Percentiles rank a stretch among this genome's conserved stretches.
Evolutionary conservation across 2,329 filamentous ascomycete genomes (phyloP).

Genomic region (Colletotrichum tanaceti): DNA sequence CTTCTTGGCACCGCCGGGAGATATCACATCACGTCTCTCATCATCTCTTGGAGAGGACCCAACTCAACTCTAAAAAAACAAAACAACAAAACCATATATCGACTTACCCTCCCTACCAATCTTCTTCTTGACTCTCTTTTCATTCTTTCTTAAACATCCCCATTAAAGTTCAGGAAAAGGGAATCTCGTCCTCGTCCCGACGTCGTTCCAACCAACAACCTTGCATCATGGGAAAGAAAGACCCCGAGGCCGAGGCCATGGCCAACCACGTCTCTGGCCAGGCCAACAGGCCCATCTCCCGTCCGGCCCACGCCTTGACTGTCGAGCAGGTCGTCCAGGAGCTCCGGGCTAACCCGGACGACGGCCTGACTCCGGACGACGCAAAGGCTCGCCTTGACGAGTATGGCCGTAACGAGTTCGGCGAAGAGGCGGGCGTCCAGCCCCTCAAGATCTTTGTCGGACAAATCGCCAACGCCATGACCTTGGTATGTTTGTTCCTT

Average conservation of each 20-base stretch:
- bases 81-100: neutral
- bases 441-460: conserved; percentile 72
- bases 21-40: neutral
- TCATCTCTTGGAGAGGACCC: neutral
- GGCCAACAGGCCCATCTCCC: conserved; percentile 63
- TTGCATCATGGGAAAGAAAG: conserved; percentile 44
- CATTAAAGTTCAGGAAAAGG: no score
- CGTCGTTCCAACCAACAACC: neutral
- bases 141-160: neutral
- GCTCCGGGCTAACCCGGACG: conserved; percentile 64
- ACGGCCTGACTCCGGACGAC: conserved; percentile 67
- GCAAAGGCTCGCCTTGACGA: conserved; percentile 65
- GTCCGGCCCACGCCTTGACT: conserved; percentile 72
- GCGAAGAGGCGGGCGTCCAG: conserved; percentile 69
- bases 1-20: conserved; percentile 27
- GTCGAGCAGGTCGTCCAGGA: conserved; percentile 64
- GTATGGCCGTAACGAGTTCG: conserved; percentile 72
- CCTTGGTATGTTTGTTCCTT: conserved; percentile 60
- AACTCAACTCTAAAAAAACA: no score
- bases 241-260: conserved; percentile 41
- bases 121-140: neutral
- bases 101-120: neutral
- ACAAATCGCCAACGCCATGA: conserved; percentile 77
- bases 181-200: neutral
- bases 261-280: conserved; percentile 54